Evolutionary conservation across 345 rosid genomes (phyloP).

Genomic region (Eucalyptus coolabah): DNA sequence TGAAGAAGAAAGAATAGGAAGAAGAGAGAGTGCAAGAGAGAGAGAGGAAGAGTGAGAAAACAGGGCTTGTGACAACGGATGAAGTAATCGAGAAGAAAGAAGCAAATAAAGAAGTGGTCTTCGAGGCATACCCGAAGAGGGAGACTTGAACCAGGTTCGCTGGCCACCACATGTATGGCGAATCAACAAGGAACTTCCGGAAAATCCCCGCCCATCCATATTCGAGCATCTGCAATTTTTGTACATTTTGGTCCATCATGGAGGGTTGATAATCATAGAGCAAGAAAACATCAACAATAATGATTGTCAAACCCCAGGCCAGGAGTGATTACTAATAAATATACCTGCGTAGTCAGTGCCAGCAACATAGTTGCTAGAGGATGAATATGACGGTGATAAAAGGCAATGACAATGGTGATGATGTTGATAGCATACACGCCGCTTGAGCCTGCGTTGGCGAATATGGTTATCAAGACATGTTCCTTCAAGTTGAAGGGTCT

Average conservation of each 20-base stretch:
- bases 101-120: neutral
- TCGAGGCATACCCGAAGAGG: constrained; percentile 13
- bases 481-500: constrained; percentile 51
- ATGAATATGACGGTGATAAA: constrained; percentile 12
- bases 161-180: constrained; percentile 40
- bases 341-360: constrained; percentile 26
- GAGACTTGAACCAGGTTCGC: constrained; percentile 34
- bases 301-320: neutral
- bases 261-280: neutral
- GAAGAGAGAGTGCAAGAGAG: too few relatives aligned
- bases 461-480: constrained; percentile 43
- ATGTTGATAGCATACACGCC: constrained; percentile 20
- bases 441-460: constrained; percentile 26
- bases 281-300: neutral
- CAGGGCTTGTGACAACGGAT: neutral
- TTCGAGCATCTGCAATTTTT: neutral
- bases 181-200: constrained; percentile 29
- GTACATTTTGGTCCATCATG: neutral
- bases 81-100: neutral
- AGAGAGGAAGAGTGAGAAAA: neutral
- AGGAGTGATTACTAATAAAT: neutral
- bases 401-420: constrained; percentile 25
- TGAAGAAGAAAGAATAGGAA: too few relatives aligned
- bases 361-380: constrained; percentile 17
- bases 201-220: constrained; percentile 36